These are phyloP conservation scores for Mentha longifolia DNA, from an alignment of 257 asterid species.

Conservation along the genomic window DNA sequence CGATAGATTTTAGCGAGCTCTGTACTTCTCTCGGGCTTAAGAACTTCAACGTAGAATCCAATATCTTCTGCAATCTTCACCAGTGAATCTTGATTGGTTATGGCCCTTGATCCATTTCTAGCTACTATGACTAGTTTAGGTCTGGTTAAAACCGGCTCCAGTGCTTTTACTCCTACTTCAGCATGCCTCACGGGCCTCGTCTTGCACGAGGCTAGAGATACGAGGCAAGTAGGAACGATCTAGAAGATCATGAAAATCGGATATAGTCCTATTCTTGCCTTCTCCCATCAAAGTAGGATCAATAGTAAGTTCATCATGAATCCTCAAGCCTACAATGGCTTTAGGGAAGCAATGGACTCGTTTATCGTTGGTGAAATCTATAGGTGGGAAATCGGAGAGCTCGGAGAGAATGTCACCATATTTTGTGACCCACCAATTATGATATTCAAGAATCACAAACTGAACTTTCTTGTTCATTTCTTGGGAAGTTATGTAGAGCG, in stretches of 20 bases:
- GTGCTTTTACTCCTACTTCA: constrained; percentile 9
- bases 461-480: constrained; percentile 65
- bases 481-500: constrained; percentile 81
- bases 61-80: constrained; percentile 55
- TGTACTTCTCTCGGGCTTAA: constrained; percentile 65
- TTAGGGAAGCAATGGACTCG: constrained; percentile 82
- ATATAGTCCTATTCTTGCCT: constrained; percentile 46
- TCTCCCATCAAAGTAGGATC: constrained; percentile 49
- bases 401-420: constrained; percentile 69
- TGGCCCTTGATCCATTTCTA: constrained; percentile 72
- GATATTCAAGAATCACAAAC: constrained; percentile 80
- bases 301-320: constrained; percentile 77
- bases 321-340: constrained; percentile 67
- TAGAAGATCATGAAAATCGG: constrained; percentile 58
- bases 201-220: constrained; percentile 52
- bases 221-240: constrained; percentile 79
- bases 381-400: constrained; percentile 67
- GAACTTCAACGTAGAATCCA: constrained; percentile 65
- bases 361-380: constrained; percentile 56
- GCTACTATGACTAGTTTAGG: constrained; percentile 76
- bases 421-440: constrained; percentile 87
- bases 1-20: constrained; percentile 70
- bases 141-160: constrained; percentile 10
- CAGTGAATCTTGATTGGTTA: constrained; percentile 60
- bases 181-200: constrained; percentile 49